A percentile compares a stretch with the other conserved stretches of the same genome.
These are phyloP conservation scores for Fusarium sp. DNA, from an alignment of 2,329 filamentous ascomycete species.

Conservation along the genomic window DNA sequence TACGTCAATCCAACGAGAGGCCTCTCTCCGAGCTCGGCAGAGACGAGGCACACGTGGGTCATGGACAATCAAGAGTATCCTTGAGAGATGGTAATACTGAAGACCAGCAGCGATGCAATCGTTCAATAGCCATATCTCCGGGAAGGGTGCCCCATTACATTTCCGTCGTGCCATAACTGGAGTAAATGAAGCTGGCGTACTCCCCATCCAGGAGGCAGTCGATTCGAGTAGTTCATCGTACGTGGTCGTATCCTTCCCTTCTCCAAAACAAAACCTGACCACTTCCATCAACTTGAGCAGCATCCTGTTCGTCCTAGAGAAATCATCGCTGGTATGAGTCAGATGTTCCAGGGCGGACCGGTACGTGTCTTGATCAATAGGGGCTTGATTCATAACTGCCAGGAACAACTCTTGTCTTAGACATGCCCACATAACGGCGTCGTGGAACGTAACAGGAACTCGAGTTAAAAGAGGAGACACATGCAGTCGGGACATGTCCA, in stretches of 20 bases:
- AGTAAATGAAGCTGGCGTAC: constrained; percentile 42
- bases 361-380: constrained; percentile 16
- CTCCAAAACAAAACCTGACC: constrained; percentile 44
- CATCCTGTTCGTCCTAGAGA: constrained; percentile 39
- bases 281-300: constrained; percentile 40
- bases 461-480: neutral
- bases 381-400: constrained; percentile 32
- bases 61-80: constrained; percentile 44
- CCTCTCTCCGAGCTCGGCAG: constrained; percentile 29
- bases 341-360: neutral
- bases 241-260: constrained; percentile 21
- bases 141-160: constrained; percentile 25
- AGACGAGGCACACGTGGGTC: constrained; percentile 43
- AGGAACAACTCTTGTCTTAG: constrained; percentile 40
- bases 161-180: constrained; percentile 36
- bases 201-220: constrained; percentile 36
- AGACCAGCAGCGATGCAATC: constrained; percentile 40
- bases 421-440: constrained; percentile 16
- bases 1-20: constrained; percentile 30
- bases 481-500: neutral
- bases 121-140: constrained; percentile 43
- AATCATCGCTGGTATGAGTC: constrained; percentile 28
- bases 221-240: constrained; percentile 40
- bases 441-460: neutral
- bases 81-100: constrained; percentile 46